These are phyloP conservation scores for Mortierella sp. DNA, from an alignment of 371 early-diverging fungal species.

Conservation along the genomic window DNA sequence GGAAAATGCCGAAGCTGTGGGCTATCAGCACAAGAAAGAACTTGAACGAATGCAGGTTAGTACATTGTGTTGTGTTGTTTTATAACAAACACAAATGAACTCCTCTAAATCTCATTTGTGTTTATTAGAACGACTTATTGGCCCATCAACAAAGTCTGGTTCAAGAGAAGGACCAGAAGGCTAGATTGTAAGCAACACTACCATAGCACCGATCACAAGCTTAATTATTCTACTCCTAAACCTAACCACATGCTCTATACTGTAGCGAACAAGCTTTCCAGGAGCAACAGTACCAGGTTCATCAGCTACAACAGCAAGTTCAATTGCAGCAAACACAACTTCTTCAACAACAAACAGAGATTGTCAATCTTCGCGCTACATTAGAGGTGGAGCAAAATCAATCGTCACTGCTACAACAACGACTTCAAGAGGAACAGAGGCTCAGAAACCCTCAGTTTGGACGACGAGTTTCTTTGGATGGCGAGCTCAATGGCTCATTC, in stretches of 20 bases:
- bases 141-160: conserved; percentile 16
- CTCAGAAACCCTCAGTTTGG: conserved; percentile 25
- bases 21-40: conserved; percentile 35
- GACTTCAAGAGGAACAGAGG: conserved; percentile 35
- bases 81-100: no score
- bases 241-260: background rate
- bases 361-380: conserved; percentile 38
- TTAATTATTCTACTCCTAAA: background rate
- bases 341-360: conserved; percentile 51
- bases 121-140: conserved; percentile 21
- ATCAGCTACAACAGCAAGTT: conserved; percentile 40
- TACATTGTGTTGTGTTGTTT: no score
- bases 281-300: conserved; percentile 39
- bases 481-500: conserved; percentile 40
- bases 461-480: conserved; percentile 43
- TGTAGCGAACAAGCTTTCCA: conserved; percentile 32
- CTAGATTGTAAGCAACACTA: conserved; percentile 20
- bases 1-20: conserved; percentile 28
- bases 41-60: conserved; percentile 25
- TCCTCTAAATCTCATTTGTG: background rate
- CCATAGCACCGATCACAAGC: background rate
- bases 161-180: conserved; percentile 35
- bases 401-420: conserved; percentile 23
- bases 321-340: conserved; percentile 51
- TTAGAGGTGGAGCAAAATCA: conserved; percentile 49